Conservation (phyloP, 1,139 yeast species). For the Komagataea norvegica region DNA sequence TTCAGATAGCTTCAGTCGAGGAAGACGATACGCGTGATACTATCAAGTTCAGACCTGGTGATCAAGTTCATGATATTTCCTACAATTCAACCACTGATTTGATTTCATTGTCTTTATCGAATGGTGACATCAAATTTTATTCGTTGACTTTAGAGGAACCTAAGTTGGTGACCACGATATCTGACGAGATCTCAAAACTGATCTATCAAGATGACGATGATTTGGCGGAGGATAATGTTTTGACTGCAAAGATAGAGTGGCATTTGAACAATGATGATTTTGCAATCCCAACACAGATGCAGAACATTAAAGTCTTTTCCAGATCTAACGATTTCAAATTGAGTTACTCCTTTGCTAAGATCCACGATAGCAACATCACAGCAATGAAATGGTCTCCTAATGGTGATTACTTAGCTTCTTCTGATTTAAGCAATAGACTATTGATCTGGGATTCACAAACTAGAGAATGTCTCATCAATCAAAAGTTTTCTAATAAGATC, state of each 20-base stretch:
- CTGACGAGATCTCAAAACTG: conserved; percentile 34
- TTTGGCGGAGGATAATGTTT: conserved; percentile 32
- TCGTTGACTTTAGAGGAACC: conserved; percentile 48
- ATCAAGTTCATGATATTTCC: conserved; percentile 55
- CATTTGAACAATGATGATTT: conserved; percentile 59
- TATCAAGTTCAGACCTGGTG: conserved; percentile 40
- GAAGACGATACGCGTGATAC: conserved; percentile 36
- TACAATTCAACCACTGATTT: conserved; percentile 59
- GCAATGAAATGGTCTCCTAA: conserved; percentile 58
- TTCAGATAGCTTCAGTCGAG: conserved; percentile 48
- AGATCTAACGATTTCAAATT: conserved; percentile 24
- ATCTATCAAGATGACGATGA: conserved; percentile 33
- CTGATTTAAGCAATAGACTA: conserved; percentile 43
- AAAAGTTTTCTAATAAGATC: conserved; percentile 25
- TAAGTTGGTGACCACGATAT: conserved; percentile 38
- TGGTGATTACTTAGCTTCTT: conserved; percentile 56
- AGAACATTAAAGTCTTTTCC: conserved; percentile 33
- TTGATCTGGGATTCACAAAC: conserved; percentile 49
- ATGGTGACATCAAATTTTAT: conserved; percentile 63
- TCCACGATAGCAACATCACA: conserved; percentile 38
- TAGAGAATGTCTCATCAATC: conserved; percentile 29
- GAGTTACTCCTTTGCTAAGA: conserved; percentile 23
- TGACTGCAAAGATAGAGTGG: conserved; percentile 48
- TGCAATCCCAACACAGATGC: conserved; percentile 48
- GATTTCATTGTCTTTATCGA: conserved; percentile 58